Evolutionary conservation across 2,329 filamentous ascomycete genomes (phyloP).

Genomic region (Pyricularia pennisetigena): DNA sequence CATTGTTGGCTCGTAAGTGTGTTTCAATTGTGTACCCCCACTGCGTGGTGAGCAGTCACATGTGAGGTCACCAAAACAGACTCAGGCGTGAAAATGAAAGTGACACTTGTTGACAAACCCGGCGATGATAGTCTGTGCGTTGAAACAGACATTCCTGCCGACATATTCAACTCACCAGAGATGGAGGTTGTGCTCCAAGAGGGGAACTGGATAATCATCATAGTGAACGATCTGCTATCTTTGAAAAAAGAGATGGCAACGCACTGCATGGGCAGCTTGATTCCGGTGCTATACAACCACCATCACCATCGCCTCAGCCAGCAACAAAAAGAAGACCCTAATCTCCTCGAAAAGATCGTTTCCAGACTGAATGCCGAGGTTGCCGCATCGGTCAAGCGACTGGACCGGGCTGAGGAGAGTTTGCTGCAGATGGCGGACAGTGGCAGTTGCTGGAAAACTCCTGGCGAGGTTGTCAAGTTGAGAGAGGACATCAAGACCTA

Average conservation of each 20-base stretch:
- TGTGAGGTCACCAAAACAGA: background rate
- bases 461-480: background rate
- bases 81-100: background rate
- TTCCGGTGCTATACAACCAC: slow-evolving; percentile 11
- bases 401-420: background rate
- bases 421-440: background rate
- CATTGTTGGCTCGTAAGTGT: slow-evolving; percentile 11
- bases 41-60: background rate
- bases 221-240: slow-evolving; percentile 13
- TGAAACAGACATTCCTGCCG: slow-evolving; percentile 7
- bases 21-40: background rate
- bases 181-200: slow-evolving; percentile 11
- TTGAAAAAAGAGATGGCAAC: slow-evolving; percentile 15
- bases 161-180: slow-evolving; percentile 11
- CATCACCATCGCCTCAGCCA: slow-evolving; percentile 2
- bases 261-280: slow-evolving; percentile 11
- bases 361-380: background rate
- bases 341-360: background rate
- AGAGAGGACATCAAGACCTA: background rate
- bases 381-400: background rate
- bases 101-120: background rate
- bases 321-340: background rate
- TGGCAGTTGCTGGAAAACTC: background rate
- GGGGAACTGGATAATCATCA: slow-evolving; percentile 12
- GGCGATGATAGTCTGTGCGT: slow-evolving; percentile 8